These are phyloP conservation scores for Candida ovalis DNA, from an alignment of 805 yeast species.

Conservation along the genomic window DNA sequence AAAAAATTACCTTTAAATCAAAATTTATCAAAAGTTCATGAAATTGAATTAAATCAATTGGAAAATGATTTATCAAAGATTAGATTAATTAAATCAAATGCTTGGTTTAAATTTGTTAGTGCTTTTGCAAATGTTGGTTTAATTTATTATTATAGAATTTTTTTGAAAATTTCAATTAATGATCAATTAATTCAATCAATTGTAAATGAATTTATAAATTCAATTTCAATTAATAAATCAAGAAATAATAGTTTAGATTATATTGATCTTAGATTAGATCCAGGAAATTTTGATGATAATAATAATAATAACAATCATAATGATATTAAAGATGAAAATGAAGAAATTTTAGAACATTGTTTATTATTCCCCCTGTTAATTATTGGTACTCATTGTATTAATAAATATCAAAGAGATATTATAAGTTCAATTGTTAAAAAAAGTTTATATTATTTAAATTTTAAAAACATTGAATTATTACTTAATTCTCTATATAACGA, in stretches of 20 bases:
- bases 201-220: slow-evolving; percentile 14
- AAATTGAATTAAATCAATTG: not conserved
- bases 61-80: not conserved
- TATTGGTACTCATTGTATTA: slow-evolving; percentile 22
- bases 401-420: slow-evolving; percentile 10
- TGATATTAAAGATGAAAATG: not conserved
- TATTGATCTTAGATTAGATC: not conserved
- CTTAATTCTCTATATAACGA: slow-evolving; percentile 14
- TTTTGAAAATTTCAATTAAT: slow-evolving; percentile 7
- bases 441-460: slow-evolving; percentile 17
- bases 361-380: slow-evolving; percentile 24
- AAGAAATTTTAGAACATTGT: slow-evolving; percentile 22
- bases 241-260: not conserved
- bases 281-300: not conserved
- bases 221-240: not conserved
- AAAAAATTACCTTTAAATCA: not conserved
- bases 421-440: slow-evolving; percentile 10
- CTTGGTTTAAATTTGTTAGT: slow-evolving; percentile 22
- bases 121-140: slow-evolving; percentile 24
- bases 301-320: not conserved
- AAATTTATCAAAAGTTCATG: not conserved
- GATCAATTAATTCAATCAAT: slow-evolving; percentile 13
- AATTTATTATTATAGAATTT: slow-evolving; percentile 20
- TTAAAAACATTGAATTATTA: slow-evolving; percentile 19
- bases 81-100: not conserved